These are phyloP conservation scores for Cystobasidium onofrii DNA, from an alignment of 768 basidiomycete genomes.

Conservation along the genomic window DNA sequence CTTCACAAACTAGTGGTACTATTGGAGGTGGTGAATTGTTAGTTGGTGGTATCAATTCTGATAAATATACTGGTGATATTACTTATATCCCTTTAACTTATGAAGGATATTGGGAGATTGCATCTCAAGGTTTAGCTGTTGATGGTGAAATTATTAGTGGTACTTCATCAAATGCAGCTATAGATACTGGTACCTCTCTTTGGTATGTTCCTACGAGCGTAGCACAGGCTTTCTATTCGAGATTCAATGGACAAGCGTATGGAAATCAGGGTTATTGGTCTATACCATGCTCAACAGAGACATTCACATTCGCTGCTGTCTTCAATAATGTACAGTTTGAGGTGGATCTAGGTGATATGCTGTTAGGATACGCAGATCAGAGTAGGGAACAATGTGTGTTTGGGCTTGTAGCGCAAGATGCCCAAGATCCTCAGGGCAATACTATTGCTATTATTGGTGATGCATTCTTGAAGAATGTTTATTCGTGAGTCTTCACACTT, in stretches of 20 bases:
- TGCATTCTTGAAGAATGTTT: slow-evolving; percentile 34
- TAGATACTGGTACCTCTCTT: slow-evolving; percentile 39
- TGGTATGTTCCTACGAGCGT: slow-evolving; percentile 30
- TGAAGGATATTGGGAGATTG: slow-evolving; percentile 34
- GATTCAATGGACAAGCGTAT: slow-evolving; percentile 21
- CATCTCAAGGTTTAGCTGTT: slow-evolving; percentile 22
- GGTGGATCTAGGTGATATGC: slow-evolving; percentile 25
- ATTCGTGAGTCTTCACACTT: slow-evolving; percentile 3
- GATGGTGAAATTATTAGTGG: slow-evolving; percentile 25
- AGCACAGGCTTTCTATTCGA: slow-evolving; percentile 16
- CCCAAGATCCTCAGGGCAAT: slow-evolving; percentile 28
- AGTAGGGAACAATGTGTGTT: slow-evolving; percentile 35
- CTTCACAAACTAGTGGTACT: slow-evolving; percentile 29
- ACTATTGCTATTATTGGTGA: slow-evolving; percentile 40
- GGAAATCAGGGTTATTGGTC: slow-evolving; percentile 16
- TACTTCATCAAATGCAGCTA: slow-evolving; percentile 36
- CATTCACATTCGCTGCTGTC: slow-evolving; percentile 24
- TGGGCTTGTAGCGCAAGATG: slow-evolving; percentile 36
- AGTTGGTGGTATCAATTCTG: slow-evolving; percentile 44
- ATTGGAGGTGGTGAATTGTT: slow-evolving; percentile 42
- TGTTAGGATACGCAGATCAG: slow-evolving; percentile 29
- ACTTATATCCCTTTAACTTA: slow-evolving; percentile 27
- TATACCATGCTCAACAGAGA: slow-evolving; percentile 9
- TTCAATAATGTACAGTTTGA: slow-evolving; percentile 29
- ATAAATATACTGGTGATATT: slow-evolving; percentile 36